phyloP scores from a whole-genome alignment of 495 filamentous ascomycete genomes.

The Penicillium turbatum region DNA sequence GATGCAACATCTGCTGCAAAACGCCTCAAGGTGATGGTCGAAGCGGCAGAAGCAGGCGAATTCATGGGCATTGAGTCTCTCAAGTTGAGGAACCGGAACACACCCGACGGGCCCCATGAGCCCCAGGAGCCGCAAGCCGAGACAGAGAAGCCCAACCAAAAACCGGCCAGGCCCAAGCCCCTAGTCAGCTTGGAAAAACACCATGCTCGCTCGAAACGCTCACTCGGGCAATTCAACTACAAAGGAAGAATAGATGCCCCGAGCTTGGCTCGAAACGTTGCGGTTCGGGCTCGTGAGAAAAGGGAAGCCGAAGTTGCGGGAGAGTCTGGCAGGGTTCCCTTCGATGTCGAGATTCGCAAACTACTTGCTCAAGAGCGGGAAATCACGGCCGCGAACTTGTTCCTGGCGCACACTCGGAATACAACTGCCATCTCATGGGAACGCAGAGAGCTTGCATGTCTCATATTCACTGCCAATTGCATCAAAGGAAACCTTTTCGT shows the following conservation, averaged over 20 bases:
- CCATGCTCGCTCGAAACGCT: background rate
- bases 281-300: constrained; percentile 14
- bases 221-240: background rate
- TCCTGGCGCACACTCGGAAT: constrained; percentile 16
- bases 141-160: background rate
- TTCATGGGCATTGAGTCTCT: constrained; percentile 38
- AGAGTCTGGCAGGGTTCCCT: constrained; percentile 1
- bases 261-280: constrained; percentile 2
- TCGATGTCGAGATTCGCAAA: constrained; percentile 13
- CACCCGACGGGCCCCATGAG: background rate
- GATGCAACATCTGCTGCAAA: constrained; percentile 42
- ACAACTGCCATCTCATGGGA: constrained; percentile 22
- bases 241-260: background rate
- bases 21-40: constrained; percentile 38
- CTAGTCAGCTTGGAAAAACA: constrained; percentile 1
- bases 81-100: constrained; percentile 26
- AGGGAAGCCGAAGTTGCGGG: constrained; percentile 6
- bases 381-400: constrained; percentile 41
- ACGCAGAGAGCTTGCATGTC: constrained; percentile 28
- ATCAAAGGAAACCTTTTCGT: constrained; percentile 37
- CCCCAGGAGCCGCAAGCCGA: background rate
- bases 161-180: background rate
- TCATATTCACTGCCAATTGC: constrained; percentile 38
- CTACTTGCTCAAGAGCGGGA: constrained; percentile 21
- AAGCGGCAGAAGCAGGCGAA: constrained; percentile 41